Percentiles rank a stretch among this genome's conserved stretches.
These are phyloP conservation scores for Saccharomyces jurei DNA, from an alignment of 805 yeast genomes.

Conservation along the genomic window DNA sequence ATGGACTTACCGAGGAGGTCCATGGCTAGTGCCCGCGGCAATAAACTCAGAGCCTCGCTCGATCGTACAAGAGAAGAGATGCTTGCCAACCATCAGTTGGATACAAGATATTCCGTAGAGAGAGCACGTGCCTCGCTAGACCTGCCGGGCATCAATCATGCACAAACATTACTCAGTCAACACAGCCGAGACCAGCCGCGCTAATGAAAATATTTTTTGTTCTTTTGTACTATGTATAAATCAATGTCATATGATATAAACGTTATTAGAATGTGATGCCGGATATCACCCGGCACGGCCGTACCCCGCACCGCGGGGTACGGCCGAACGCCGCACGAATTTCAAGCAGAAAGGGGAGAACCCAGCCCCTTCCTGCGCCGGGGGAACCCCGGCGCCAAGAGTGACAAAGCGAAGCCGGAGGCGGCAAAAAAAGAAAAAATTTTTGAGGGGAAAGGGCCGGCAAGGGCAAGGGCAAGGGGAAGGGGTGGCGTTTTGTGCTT, in stretches of 20 bases:
- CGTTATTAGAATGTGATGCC: background rate
- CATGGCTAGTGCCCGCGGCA: constrained; percentile 14
- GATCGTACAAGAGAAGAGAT: constrained; percentile 33
- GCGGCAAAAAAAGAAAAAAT: background rate
- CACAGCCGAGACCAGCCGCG: background rate
- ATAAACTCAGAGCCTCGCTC: constrained; percentile 30
- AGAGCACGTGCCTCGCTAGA: constrained; percentile 36
- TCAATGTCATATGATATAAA: background rate
- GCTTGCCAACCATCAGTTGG: constrained; percentile 32
- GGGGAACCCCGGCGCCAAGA: background rate
- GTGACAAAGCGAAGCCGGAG: background rate
- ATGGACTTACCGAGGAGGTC: constrained; percentile 2
- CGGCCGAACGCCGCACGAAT: background rate
- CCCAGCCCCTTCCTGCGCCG: background rate
- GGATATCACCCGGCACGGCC: background rate
- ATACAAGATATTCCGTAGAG: constrained; percentile 33
- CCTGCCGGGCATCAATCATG: constrained; percentile 35
- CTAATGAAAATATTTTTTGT: background rate
- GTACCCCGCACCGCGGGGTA: background rate
- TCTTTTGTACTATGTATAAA: background rate
- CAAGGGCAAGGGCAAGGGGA: background rate
- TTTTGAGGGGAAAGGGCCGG: background rate
- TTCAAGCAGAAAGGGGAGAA: background rate
- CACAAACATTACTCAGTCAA: constrained; percentile 18
- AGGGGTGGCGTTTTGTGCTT: background rate